Evolutionary conservation across 2,329 filamentous ascomycete genomes (phyloP), one percentile per base, ranked within the genome.

Genomic region (Cladosporium sp.): DNA sequence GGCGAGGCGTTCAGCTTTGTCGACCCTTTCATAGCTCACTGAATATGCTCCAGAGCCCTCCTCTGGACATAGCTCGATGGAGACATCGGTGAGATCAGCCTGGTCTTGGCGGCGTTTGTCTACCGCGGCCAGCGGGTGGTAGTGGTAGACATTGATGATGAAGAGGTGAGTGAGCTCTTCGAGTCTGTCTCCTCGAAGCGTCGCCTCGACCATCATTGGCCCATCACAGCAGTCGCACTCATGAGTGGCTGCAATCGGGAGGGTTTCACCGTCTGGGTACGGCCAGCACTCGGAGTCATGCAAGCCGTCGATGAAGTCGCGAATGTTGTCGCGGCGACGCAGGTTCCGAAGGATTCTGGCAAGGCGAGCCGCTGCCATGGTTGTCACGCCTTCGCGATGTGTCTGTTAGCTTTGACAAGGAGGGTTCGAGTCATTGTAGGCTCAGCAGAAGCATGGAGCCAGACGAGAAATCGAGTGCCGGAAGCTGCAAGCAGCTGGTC

Each of bases 261-360:
- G 15, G 11, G 28, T 12, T 19, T 40, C 14, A 36, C 50, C 50
- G 5, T 40, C 50, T 39, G 50, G 50, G 36, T 40, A 54, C 5
- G 51, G 51, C 51, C 51, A 54, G 51, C 51, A 40, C 15, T 54
- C 51, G 2, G 36, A 28, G 20, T 54, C 36, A 14, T 54, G 3
- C 20, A 54, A 8, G 5, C 51, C 51, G 20, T 42, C 36, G 20
- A 54, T 42, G 51, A 54, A 54, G 36, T 54, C 51, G 11, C 37
- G 51, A 36, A 54, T 54, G 37, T 42, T 54, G 20, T 54, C 51
- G 51, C 51, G 51, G 7, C 37, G 51, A 5, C 51, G 51, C 20
- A 54, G 20, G 20, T 39, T 54, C 17, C 15, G 15, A n/a, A 50
- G 47, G 47, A 50, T 50, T 3, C 28, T 50, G 47, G 28, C n/a